Evolutionary conservation across 2,329 filamentous ascomycete genomes (phyloP).

Genomic region (Ampelomyces quisqualis): DNA sequence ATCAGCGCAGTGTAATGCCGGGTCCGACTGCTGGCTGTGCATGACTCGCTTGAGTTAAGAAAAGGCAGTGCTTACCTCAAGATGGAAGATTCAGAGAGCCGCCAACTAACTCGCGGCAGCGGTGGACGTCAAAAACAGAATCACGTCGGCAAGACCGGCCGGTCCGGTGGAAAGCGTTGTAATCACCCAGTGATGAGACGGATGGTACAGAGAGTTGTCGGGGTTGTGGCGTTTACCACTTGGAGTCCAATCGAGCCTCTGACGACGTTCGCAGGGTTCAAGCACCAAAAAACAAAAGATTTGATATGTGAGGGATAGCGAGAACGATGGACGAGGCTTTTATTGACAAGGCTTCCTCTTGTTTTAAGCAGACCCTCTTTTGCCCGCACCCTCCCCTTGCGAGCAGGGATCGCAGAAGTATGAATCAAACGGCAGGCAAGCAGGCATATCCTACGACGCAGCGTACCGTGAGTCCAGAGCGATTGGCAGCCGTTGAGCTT

Average conservation of each 20-base stretch:
- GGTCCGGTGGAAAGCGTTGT: no score
- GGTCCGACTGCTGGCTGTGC: conserved; percentile 2
- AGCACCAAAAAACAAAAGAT: conserved; percentile 5
- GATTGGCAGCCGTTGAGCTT: conserved; percentile 11
- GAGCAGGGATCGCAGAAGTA: conserved; percentile 3
- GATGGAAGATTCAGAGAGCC: no score
- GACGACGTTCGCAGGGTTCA: conserved; percentile 7
- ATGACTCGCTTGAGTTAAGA: conserved; percentile 15
- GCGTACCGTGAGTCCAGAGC: background rate
- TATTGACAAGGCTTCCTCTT: conserved; percentile 16
- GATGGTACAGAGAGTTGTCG: background rate
- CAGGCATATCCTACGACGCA: conserved; percentile 4
- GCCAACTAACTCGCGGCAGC: no score
- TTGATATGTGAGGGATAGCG: conserved; percentile 4
- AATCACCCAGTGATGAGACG: background rate
- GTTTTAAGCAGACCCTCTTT: conserved; percentile 4
- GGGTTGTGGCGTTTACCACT: background rate
- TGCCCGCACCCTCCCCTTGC: background rate
- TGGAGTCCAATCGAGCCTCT: conserved; percentile 3
- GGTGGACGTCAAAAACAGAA: no score
- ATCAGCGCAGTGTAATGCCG: background rate
- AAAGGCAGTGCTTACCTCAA: conserved; percentile 21
- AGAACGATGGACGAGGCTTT: conserved; percentile 12
- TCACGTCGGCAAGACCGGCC: no score
- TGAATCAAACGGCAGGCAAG: conserved; percentile 7